Evolutionary conservation across 2,329 filamentous ascomycete species (phyloP), one percentile per base, ranked within the genome.

Genomic region (Fusarium cicatricum): DNA sequence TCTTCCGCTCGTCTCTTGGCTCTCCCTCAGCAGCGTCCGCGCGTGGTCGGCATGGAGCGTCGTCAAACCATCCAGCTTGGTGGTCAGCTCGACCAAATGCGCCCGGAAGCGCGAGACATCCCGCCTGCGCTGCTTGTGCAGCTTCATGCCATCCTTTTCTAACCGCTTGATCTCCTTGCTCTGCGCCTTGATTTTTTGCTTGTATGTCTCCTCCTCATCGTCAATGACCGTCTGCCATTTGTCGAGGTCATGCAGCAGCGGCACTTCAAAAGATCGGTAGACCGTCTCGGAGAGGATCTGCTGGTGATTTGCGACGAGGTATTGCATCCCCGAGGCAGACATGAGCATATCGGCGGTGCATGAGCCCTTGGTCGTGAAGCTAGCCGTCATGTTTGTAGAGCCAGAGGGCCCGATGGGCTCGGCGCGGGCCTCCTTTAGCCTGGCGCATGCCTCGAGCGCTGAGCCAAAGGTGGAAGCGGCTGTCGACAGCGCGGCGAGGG

Each of bases 281-380:
- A 90, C 85, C 0, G 85, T 89, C 73, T 90, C 87, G 60, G 81
- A 85, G 4, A 90, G 80, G 65, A 90, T 89, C 69, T 89, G 85
- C 71, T 88, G 85, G 76, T 90, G 87, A 74, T 89, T 90, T 39
- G 86, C 86, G 53, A 89, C 78, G 16, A 90, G 79, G 66, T 89
- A 85, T 70, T 90, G 87, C 34, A 89, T 80, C 31, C 87, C 87
- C 29, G 84, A 83, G 11, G 85, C 83, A 26, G 84, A 81, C 55
- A 90, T 76, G 38, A 90, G 77, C 47, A 80, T 79, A 72, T 89
- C 85, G 14, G 86, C 86, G 1, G 86, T 89, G 74, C 85, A 88
- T 31, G 78, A 74, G 38, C 79, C 78, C 38, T 75, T 73, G 37
- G 73, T 75, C 17, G 78, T 79, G 71, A 82, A 83, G 71, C 77